Conservation (phyloP, 192 early-diverging fungal species). For the Coemansia sp. region DNA sequence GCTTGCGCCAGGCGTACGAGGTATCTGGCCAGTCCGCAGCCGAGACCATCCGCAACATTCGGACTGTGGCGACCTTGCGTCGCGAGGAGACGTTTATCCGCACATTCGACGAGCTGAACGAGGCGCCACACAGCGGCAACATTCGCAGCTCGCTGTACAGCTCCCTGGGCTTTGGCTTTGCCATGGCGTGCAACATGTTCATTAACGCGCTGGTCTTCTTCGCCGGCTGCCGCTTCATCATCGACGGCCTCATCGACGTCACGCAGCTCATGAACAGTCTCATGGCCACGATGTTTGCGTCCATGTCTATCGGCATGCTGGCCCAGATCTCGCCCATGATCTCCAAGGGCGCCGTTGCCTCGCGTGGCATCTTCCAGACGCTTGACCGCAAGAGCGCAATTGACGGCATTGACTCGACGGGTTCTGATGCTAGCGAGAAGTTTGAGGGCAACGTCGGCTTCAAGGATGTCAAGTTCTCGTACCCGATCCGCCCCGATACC, state of each 20-base stretch:
- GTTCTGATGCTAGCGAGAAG: constrained; percentile 59
- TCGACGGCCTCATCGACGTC: constrained; percentile 51
- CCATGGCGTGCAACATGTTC: constrained; percentile 58
- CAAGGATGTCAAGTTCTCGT: constrained; percentile 56
- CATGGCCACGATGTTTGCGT: constrained; percentile 59
- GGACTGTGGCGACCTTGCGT: constrained; percentile 78
- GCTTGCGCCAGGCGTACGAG: constrained; percentile 66
- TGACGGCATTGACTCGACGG: constrained; percentile 32
- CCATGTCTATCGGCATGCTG: constrained; percentile 57
- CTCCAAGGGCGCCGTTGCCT: constrained; percentile 78
- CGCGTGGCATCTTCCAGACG: constrained; percentile 70
- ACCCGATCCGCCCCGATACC: constrained; percentile 63
- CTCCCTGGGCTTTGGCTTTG: constrained; percentile 55
- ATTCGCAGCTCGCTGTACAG: constrained; percentile 42
- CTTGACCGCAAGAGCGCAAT: constrained; percentile 72
- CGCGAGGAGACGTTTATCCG: constrained; percentile 54
- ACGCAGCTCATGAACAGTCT: constrained; percentile 38
- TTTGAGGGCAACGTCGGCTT: constrained; percentile 56
- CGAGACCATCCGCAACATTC: constrained; percentile 81
- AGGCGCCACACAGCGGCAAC: constrained; percentile 48
- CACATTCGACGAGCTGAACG: constrained; percentile 54
- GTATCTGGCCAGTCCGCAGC: constrained; percentile 67
- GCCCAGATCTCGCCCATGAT: constrained; percentile 58
- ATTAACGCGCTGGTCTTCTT: constrained; percentile 61
- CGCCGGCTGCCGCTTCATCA: constrained; percentile 55